Percentiles rank a stretch among this genome's conserved stretches.
Evolutionary conservation across 495 filamentous ascomycete genomes (phyloP).

Genomic region (Evansstolkia leycettana): DNA sequence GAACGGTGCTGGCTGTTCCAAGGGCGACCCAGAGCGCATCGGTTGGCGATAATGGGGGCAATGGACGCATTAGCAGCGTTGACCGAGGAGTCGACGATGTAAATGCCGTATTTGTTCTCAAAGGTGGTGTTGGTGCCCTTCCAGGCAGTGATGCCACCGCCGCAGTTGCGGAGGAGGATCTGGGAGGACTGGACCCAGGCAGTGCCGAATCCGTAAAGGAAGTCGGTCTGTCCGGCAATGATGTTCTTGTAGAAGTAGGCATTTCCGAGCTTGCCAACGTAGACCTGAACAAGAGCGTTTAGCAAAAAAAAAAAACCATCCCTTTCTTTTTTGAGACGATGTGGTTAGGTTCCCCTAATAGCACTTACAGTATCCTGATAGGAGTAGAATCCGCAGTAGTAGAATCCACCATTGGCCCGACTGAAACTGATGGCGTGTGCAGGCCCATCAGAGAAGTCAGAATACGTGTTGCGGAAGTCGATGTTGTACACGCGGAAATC

Average conservation of each 20-base stretch:
- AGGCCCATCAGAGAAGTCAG: constrained; percentile 38
- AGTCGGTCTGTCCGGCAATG: constrained; percentile 50
- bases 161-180: constrained; percentile 39
- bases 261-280: constrained; percentile 48
- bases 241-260: constrained; percentile 42
- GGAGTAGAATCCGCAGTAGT: constrained; percentile 43
- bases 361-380: constrained; percentile 45
- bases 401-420: constrained; percentile 47
- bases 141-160: constrained; percentile 54
- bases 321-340: no score
- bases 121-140: constrained; percentile 54
- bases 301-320: background rate
- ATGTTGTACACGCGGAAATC: constrained; percentile 50
- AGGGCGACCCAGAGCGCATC: constrained; percentile 45
- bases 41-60: constrained; percentile 26
- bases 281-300: constrained; percentile 26
- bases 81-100: constrained; percentile 39
- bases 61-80: constrained; percentile 39
- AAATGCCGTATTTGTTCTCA: constrained; percentile 49
- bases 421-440: constrained; percentile 42
- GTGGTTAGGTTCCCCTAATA: no score
- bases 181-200: constrained; percentile 31
- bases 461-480: constrained; percentile 45
- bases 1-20: constrained; percentile 44
- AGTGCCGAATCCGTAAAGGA: constrained; percentile 43